Base-by-base conservation (phyloP, 2,329 filamentous ascomycete species). In the Anisogramma anomala region DNA sequence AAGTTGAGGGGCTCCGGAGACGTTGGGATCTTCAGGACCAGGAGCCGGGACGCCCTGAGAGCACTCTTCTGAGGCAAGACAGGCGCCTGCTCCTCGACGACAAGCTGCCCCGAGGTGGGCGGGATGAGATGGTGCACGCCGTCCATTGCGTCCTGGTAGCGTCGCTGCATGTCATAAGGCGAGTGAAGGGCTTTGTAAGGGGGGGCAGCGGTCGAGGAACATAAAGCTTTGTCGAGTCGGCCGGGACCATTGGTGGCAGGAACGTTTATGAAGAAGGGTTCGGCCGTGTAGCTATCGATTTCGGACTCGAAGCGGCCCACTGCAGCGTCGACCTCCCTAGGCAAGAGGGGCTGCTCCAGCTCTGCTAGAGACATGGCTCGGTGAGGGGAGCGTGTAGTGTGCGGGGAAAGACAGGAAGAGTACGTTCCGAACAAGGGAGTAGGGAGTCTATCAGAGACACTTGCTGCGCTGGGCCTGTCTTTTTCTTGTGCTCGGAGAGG, bases 31-130 rank as follows among this genome's bases (percentile, higher is more conserved):
- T 60, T 62, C 7, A 67, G 51, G 34, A 53, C 49, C 31, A 70
- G 58, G 11, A 70, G 57, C 39, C 63, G 61, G 7, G 71, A 74
- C 15, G 61, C 58, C 50, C 72, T 60, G 17, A 69, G 62, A 8
- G 65, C 56, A 52, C 69, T 74, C 61, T 65, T 71, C 46, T 61
- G 58, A 1, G 72, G 72, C 4, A 75, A 57, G 28, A 65, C 64
- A 8, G 71, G 71, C 19, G 63, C 54, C 35, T 50, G 46, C 13
- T 39, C 47, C 42, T 41, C 46, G 38, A 36, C 38, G 46, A 42
- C 42, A 49, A 50, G 27, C 36, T 42, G 34, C 39, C 46, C 46
- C 33, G 46, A 42, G n/a, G 45, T 43, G 28, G 42, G 30, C 14
- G 37, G 41, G 33, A 42, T 47, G 40, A 48, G 48, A n/a, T 44